A percentile compares a stretch with the other conserved stretches of the same genome.
Conservation (phyloP, 768 basidiomycete genomes). For the Ephemerocybe angulata region DNA sequence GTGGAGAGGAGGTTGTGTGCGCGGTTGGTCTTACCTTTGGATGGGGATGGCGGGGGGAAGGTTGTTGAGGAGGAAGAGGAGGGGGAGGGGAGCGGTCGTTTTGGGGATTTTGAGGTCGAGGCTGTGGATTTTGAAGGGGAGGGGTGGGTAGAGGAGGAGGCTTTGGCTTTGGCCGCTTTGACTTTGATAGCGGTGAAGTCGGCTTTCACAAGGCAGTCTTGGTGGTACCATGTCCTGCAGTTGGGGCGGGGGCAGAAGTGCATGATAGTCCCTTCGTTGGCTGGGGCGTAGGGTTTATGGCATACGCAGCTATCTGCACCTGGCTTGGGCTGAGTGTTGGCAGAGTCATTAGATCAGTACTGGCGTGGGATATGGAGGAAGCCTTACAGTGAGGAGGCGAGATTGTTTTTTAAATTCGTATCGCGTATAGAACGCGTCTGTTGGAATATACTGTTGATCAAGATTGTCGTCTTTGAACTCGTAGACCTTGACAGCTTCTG, state of each 20-base stretch:
- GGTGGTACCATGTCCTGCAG: conserved; percentile 49
- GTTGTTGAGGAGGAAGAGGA: not conserved
- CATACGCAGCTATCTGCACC: conserved; percentile 42
- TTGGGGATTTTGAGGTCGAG: not conserved
- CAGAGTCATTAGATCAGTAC: not conserved
- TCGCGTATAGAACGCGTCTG: conserved; percentile 44
- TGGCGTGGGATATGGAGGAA: not conserved
- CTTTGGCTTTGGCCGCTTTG: not conserved
- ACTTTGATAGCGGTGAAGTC: not conserved
- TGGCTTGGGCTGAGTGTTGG: conserved; percentile 43
- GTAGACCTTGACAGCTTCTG: conserved; percentile 34
- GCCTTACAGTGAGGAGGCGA: conserved; percentile 35
- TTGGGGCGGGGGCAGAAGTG: conserved; percentile 55
- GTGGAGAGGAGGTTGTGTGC: too few relatives aligned
- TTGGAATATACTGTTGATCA: conserved; percentile 37
- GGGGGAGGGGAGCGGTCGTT: not conserved
- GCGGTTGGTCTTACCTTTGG: not conserved
- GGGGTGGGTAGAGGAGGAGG: not conserved
- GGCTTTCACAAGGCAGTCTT: conserved; percentile 34
- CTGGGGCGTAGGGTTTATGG: conserved; percentile 42
- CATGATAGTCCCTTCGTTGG: conserved; percentile 33
- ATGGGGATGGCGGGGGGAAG: not conserved
- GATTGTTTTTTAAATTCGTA: conserved; percentile 37
- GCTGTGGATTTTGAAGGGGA: not conserved
- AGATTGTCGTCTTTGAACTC: conserved; percentile 36